Evolutionary conservation across 345 rosid genomes (phyloP).

Genomic region (Excoecaria cochinchinensis): DNA sequence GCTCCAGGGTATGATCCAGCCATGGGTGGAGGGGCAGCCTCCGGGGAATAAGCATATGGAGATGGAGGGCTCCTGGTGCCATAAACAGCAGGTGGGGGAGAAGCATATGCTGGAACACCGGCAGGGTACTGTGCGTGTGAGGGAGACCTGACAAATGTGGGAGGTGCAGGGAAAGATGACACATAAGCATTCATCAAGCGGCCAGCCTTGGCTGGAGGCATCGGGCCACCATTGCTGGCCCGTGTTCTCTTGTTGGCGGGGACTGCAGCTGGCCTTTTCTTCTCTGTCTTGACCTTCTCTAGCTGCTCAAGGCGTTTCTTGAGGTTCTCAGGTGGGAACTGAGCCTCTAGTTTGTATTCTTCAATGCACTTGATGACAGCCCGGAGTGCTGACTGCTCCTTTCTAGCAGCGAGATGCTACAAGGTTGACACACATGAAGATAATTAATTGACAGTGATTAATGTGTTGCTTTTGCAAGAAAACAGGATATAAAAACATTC

Average conservation of each 20-base stretch:
- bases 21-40: conserved; percentile 51
- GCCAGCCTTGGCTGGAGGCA: conserved; percentile 99
- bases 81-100: conserved; percentile 68
- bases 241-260: conserved; percentile 95
- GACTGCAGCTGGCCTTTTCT: conserved; percentile 72
- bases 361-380: conserved; percentile 94
- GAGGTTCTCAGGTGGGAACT: conserved; percentile 88
- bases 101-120: conserved; percentile 55
- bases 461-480: not conserved
- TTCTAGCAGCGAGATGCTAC: conserved; percentile 80
- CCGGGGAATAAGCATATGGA: conserved; percentile 63
- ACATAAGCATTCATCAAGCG: conserved; percentile 89
- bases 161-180: conserved; percentile 83
- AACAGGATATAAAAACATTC: not conserved
- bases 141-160: conserved; percentile 75
- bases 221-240: conserved; percentile 84
- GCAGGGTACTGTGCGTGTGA: conserved; percentile 74
- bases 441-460: conserved; percentile 3
- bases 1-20: conserved; percentile 52
- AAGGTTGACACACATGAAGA: conserved; percentile 6
- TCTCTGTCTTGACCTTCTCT: conserved; percentile 91
- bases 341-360: conserved; percentile 86
- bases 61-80: conserved; percentile 61
- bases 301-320: conserved; percentile 96
- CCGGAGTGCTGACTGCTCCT: conserved; percentile 91